phyloP scores from a whole-genome alignment of 441 rosid genomes.

The Kokia cookei region DNA sequence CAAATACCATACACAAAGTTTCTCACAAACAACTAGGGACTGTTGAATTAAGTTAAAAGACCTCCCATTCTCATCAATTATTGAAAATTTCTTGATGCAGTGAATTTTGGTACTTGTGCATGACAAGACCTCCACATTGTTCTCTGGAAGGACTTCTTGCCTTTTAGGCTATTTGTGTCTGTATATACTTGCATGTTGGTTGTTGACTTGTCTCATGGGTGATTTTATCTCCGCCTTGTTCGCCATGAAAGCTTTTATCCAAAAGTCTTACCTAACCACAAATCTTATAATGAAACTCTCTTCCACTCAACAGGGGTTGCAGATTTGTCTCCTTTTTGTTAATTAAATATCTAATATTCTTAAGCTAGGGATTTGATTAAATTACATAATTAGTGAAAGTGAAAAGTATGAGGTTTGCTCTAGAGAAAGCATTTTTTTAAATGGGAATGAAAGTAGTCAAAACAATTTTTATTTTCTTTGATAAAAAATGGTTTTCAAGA shows the following conservation, averaged over 20 bases:
- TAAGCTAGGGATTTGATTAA: not conserved
- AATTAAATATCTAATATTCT: not conserved
- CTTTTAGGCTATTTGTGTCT: not conserved
- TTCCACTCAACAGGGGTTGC: not conserved
- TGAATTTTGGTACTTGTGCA: not conserved
- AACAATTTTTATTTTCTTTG: not conserved
- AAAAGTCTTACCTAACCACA: not conserved
- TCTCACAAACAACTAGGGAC: not conserved
- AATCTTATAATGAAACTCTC: not conserved
- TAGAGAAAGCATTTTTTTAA: not conserved
- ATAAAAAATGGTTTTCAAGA: not conserved
- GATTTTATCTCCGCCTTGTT: not conserved
- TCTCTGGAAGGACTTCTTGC: not conserved
- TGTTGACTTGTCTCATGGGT: not conserved
- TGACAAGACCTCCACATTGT: not conserved
- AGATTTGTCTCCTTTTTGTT: not conserved
- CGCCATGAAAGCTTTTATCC: not conserved
- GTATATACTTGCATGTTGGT: not conserved
- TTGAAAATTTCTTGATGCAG: not conserved
- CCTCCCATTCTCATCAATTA: not conserved
- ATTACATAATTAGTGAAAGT: not conserved
- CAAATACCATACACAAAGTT: not conserved
- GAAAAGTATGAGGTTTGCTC: not conserved
- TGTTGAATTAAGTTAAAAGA: not conserved
- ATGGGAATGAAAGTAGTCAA: not conserved